These are phyloP conservation scores for Deinandra increscens DNA, from an alignment of 129 eudicot genomes.

Conservation along the genomic window DNA sequence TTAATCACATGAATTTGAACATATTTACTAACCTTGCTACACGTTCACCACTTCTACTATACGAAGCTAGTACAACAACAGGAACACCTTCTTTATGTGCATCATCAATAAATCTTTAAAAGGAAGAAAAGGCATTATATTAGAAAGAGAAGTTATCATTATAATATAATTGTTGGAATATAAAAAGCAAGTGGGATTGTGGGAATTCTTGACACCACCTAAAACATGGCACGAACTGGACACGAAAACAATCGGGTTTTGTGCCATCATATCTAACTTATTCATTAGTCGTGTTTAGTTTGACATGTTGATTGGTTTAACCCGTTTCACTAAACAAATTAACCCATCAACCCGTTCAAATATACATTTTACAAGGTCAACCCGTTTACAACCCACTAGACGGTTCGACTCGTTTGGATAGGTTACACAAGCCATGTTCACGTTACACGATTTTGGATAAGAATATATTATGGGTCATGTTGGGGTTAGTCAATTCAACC, in stretches of 20 bases:
- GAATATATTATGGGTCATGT: too few species aligned
- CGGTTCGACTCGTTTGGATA: neutral
- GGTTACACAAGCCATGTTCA: neutral
- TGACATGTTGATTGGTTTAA: neutral
- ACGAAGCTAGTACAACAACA: slow-evolving; percentile 62
- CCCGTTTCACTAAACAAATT: neutral
- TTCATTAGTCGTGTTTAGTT: neutral
- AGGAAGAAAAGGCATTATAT: slow-evolving; percentile 3
- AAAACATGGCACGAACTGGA: neutral
- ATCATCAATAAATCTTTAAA: slow-evolving; percentile 72
- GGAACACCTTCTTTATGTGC: slow-evolving; percentile 71
- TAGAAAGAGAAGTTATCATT: neutral
- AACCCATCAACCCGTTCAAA: neutral
- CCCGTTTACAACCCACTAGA: neutral
- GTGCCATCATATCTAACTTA: neutral
- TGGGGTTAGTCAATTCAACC: too few species aligned
- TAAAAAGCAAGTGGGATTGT: neutral
- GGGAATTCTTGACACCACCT: neutral
- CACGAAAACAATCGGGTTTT: neutral
- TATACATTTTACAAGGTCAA: neutral
- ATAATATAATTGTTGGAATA: neutral
- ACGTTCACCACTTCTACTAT: slow-evolving; percentile 65
- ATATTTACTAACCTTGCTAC: slow-evolving; percentile 58
- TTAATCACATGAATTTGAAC: slow-evolving; percentile 1
- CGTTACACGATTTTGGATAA: neutral